These are phyloP conservation scores for Auriscalpium microsporum DNA, from an alignment of 768 basidiomycete genomes.

Conservation along the genomic window DNA sequence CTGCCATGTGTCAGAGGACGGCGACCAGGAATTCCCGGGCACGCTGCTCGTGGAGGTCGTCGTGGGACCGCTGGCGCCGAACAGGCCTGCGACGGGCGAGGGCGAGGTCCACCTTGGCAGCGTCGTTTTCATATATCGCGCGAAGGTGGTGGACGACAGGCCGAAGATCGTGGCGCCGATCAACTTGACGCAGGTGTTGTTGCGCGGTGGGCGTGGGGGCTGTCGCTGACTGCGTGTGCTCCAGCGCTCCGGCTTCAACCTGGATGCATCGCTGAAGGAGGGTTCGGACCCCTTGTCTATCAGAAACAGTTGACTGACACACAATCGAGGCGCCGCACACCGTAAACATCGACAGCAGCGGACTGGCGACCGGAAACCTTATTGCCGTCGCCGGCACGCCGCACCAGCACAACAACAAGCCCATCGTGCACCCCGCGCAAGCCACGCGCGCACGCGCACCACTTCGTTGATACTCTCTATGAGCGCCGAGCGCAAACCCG, in stretches of 20 bases:
- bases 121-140: slow-evolving; percentile 59
- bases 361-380: slow-evolving; percentile 46
- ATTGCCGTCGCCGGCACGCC: slow-evolving; percentile 37
- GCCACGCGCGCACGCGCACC: too few species aligned
- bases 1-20: slow-evolving; percentile 47
- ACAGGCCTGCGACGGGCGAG: slow-evolving; percentile 18
- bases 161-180: slow-evolving; percentile 51
- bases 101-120: slow-evolving; percentile 51
- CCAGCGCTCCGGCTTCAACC: slow-evolving; percentile 79
- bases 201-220: too few species aligned
- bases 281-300: slow-evolving; percentile 38
- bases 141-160: slow-evolving; percentile 44
- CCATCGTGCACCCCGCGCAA: slow-evolving; percentile 53
- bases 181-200: slow-evolving; percentile 63
- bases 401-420: slow-evolving; percentile 40
- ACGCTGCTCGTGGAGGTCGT: slow-evolving; percentile 43
- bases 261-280: slow-evolving; percentile 53
- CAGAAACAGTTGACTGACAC: slow-evolving; percentile 18
- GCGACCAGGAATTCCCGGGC: slow-evolving; percentile 68
- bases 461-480: too few species aligned
- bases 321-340: slow-evolving; percentile 41
- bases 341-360: slow-evolving; percentile 40
- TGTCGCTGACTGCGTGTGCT: not conserved
- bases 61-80: slow-evolving; percentile 23
- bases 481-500: too few species aligned